Evolutionary conservation across 1,284 basidiomycete genomes (phyloP), one percentile per base, ranked within the genome.

Genomic region (Tilletia indica): DNA sequence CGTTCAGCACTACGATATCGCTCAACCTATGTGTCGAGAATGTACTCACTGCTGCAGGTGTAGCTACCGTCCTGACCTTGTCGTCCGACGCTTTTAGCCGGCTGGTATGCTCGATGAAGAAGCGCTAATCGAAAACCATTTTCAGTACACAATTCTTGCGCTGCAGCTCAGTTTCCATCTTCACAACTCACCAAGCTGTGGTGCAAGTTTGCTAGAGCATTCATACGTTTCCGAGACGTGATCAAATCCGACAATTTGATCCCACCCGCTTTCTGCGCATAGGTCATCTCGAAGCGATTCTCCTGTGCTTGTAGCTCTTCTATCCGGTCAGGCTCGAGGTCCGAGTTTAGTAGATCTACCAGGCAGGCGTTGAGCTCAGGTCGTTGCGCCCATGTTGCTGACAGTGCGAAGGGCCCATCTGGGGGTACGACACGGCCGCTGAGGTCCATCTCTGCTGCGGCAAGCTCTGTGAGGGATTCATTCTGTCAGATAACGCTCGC

Each of bases 131-230:
- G n/a, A 36, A 25, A n/a, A 54, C 51, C 12, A 6, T 54, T 2
- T 19, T n/a, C n/a, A 54, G 51, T 54, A 6, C 6, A 19, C 8
- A 19, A 31, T 8, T 54, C 16, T 19, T 54, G 47, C 16, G 51
- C 51, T 19, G 25, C 25, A 31, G 25, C 25, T 31, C 25, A 31
- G 25, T 31, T 31, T 31, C 25, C 25, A 31, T 19, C 11, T n/a
- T 25, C 3, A 19, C 19, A 1, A 68, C 69, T 54, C 38, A 67
- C 77, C 34, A 83, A 88, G 83, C 92, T 97, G 80, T 90, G 90
- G 82, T 96, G 92, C 49, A 99, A 85, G 76, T 90, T 90, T 11
- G 92, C 92, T 54, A 98, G 85, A 0, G 90, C 89, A 71, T 90
- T 87, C 25, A 97, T 86, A 81, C 91, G 92, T 75, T 92, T 90